Conservation (phyloP, 345 rosid genomes). For the Camelina neglecta region DNA sequence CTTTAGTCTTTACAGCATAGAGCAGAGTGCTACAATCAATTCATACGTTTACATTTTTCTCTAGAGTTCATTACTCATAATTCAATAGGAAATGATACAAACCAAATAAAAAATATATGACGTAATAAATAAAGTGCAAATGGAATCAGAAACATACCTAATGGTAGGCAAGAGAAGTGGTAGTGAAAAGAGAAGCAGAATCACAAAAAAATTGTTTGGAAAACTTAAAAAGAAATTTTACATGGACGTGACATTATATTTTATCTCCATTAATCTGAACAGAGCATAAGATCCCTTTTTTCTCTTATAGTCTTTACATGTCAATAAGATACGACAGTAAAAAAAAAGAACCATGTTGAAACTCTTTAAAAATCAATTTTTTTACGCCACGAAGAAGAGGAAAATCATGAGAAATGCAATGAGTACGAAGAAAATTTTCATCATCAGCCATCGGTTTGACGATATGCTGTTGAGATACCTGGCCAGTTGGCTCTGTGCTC, state of each 20-base stretch:
- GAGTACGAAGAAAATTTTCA: slow-evolving; percentile 77
- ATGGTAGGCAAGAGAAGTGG: background rate
- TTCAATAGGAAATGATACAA: background rate
- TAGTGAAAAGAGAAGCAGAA: slow-evolving; percentile 2
- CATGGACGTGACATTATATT: slow-evolving; percentile 27
- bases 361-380: slow-evolving; percentile 17
- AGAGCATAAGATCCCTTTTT: slow-evolving; percentile 24
- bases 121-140: background rate
- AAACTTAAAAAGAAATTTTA: slow-evolving; percentile 9
- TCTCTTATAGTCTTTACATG: slow-evolving; percentile 34
- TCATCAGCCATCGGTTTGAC: slow-evolving; percentile 83
- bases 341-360: slow-evolving; percentile 13
- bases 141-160: background rate
- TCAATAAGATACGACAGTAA: slow-evolving; percentile 35
- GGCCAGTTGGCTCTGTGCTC: slow-evolving; percentile 73
- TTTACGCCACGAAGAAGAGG: slow-evolving; percentile 74
- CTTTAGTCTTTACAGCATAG: background rate
- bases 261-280: slow-evolving; percentile 37
- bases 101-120: background rate
- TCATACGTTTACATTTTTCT: background rate
- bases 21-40: background rate
- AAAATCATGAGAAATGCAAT: slow-evolving; percentile 78
- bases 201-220: slow-evolving; percentile 6
- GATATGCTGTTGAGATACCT: slow-evolving; percentile 79
- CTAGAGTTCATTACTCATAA: background rate